Conservation (phyloP, 192 early-diverging fungal genomes). For the Phlyctochytrium planicorne region DNA sequence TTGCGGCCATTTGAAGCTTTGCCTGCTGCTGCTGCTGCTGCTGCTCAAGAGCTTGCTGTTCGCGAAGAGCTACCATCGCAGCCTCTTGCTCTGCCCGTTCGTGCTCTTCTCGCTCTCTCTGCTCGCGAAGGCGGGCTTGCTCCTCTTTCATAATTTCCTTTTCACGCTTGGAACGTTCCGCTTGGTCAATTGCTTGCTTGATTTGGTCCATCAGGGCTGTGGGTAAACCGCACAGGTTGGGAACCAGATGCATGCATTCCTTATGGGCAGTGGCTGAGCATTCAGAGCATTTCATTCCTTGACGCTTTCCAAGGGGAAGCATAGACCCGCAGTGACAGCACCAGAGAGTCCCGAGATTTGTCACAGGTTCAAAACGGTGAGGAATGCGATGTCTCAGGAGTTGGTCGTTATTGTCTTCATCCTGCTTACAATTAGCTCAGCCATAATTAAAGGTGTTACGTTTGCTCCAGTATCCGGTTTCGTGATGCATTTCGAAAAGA, state of each 20-base stretch:
- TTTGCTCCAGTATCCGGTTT: conserved; percentile 54
- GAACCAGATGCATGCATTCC: conserved; percentile 81
- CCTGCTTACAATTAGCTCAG: conserved; percentile 41
- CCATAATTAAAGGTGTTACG: not conserved
- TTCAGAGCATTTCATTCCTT: conserved; percentile 61
- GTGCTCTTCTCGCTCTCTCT: conserved; percentile 21
- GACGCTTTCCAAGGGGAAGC: conserved; percentile 82
- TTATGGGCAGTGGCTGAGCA: conserved; percentile 81
- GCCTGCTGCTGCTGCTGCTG: not conserved
- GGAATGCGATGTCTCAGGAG: conserved; percentile 89
- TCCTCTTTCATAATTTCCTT: conserved; percentile 56
- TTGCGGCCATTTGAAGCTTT: too few species aligned
- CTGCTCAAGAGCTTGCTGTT: not conserved
- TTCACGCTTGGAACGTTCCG: conserved; percentile 50
- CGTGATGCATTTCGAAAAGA: conserved; percentile 89
- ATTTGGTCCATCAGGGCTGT: conserved; percentile 86
- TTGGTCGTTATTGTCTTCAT: conserved; percentile 49
- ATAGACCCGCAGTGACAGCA: conserved; percentile 98
- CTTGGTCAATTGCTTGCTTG: conserved; percentile 75
- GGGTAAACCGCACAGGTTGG: conserved; percentile 89
- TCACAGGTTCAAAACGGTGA: conserved; percentile 88
- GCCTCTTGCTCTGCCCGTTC: not conserved
- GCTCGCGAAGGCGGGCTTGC: conserved; percentile 41
- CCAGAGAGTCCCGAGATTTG: conserved; percentile 86
- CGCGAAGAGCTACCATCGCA: not conserved